Base-by-base conservation (phyloP, 1,284 basidiomycete genomes). In the Pyrrhoderma lamaoense region DNA sequence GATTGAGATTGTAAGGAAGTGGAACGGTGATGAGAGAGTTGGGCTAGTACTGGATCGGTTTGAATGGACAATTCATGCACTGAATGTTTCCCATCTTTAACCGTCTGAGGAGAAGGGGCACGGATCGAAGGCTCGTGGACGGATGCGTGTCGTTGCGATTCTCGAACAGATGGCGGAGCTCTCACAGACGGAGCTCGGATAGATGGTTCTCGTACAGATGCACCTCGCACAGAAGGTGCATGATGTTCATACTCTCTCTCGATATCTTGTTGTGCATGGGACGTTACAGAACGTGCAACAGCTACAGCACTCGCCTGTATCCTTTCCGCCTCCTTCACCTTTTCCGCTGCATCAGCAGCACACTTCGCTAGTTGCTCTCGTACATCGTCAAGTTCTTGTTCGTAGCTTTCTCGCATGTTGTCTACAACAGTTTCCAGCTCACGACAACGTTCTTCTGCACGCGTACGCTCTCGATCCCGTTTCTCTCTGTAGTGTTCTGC, bases 401-500 rank as follows among this genome's bases (percentile, higher is more conserved):
- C 45, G 23, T 55, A 55, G 45, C 53, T 55, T n/a, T 55, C 53
- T 27, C 49, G 49, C 53, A 55, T 55, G 22, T 55, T 55, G 23
- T 31, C 34, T 14, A 55, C 53, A 14, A 51, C 44, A 13, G 37
- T 51, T 40, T 56, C 54, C 8, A 56, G 51, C 18, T 56, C 54
- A 21, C 45, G 42, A 16, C n/a, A 37, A 13, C 45, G 51, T 18
- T 52, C 40, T 38, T 49, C 51, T 14, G 50, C 39, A 16, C 27
- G 42, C 19, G 16, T 19, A 11, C 45, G 42, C 21, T 52, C 50
- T 4, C 51, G 50, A 18, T 56, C 54, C n/a, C 54, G 45, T 35
- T 45, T 52, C 16, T 45, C 50, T 8, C 42, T 27, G 44, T 56
- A 56, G 38, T 52, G 54, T 37, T 56, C 54, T 9, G 39, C 51